Evolutionary conservation across 495 filamentous ascomycete genomes (phyloP), one percentile per base, ranked within the genome.

Genomic region (Neurospora sp.): DNA sequence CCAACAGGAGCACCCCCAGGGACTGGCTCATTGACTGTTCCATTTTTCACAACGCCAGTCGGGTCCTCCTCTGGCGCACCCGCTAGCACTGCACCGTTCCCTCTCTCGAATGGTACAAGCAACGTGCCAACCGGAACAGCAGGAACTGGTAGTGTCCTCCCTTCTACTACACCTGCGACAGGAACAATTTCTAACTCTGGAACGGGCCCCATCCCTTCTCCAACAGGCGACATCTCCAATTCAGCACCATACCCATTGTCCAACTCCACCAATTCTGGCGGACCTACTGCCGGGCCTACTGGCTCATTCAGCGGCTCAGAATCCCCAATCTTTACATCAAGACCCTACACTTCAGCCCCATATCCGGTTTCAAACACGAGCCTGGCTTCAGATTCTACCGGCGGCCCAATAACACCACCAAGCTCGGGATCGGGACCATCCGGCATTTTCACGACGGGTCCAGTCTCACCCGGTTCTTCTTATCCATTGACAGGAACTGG

Each of bases 231-330:
- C 6, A 35, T 70, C 14, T 75, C 77, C 3, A 74, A 72, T 10
- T 78, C 80, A n/a, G 75, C 74, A 20, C 74, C 79, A 9, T 80
- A 77, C 44, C 76, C 81, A 18, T 69, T 75, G 27, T 76, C 75
- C 1, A 82, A 81, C 74, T 76, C 59, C 11, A 80, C 74, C 40
- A 41, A 35, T 23, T 37, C 62, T 18, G 39, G 73, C 39, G 77
- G 74, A 4, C 74, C 78, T 38, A 80, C 78, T 69, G 39, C 74
- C 41, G 77, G 73, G 1, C 71, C 78, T 38, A 78, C 77, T 66
- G 75, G 66, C 10, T 38, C 71, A 35, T 39, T 72, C 3, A 18
- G 73, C 18, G 48, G 69, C 54, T 59, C 75, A 11, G 20, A 31
- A 14, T 41, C 62, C 72, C 38, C 41, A 14, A 39, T 48, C n/a